Evolutionary conservation across 129 eudicot species (phyloP), one percentile per base, ranked within the genome.

Genomic region (Helianthus tuberosus): DNA sequence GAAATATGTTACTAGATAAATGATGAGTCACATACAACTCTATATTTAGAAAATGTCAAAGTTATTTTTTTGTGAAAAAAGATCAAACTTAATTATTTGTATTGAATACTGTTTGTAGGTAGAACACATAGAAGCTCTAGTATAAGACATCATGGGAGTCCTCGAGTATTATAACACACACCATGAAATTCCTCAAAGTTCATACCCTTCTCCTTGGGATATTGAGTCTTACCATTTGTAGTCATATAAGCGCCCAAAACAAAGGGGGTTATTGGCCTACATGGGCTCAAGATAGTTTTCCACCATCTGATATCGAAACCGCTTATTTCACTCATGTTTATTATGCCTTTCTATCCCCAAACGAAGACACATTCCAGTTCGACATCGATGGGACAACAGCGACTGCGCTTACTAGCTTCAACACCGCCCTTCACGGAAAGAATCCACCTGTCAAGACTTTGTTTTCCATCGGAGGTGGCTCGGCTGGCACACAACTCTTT

Each of bases 241-340:
- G 51, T 36, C 17, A 11, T 54, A 25, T 63, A 14, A 55, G 12
- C 27, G 67, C 39, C 10, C 47, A 36, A 39, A 71, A 74, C 25
- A 87, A 86, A 80, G 94, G 96, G 6, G 85, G 64, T 17, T 90
- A 90, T 53, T 90, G 86, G 83, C 91, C 96, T 64, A 83, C 93
- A 13, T 88, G 93, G 93, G 47, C 80, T 20, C 17, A 4, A 9
- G 12, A 67, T 8, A 3, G 3, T 60, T 63, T 86, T 12, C 76
- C 87, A 5, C 89, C 94, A 7, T 83, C 94, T 0, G 64, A 84
- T 41, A 84, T 90, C 1, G 72, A 88, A 49, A 85, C 89, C 0
- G 38, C 80, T 5, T 73, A 79, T 12, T 88, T 77, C 89, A 87
- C 91, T 14, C 94, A 90, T 80, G 52, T 78, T 20, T 90, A 83